Evolutionary conservation across 176 grass and related monocot species (phyloP).

Genomic region (Rhynchospora tenuis): DNA sequence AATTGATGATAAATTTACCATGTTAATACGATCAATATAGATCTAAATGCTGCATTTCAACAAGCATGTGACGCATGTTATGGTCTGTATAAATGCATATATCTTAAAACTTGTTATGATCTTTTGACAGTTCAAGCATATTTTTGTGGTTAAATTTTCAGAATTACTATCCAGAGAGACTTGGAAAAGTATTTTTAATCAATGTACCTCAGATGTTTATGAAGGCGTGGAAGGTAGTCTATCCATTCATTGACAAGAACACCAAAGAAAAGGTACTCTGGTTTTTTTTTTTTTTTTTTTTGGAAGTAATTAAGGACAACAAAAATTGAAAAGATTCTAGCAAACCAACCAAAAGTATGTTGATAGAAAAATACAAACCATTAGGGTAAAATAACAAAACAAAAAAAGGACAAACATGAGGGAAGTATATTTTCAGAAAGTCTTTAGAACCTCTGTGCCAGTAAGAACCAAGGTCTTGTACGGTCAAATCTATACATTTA

Average conservation of each 20-base stretch:
- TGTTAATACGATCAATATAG: not conserved
- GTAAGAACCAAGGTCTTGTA: too few species aligned
- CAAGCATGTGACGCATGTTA: not conserved
- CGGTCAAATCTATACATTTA: too few species aligned
- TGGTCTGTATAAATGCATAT: not conserved
- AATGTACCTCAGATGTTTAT: slow-evolving; percentile 75
- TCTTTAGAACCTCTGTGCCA: too few species aligned
- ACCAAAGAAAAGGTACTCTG: slow-evolving; percentile 54
- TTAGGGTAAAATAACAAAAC: not conserved
- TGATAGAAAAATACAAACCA: not conserved
- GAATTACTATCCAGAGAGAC: slow-evolving; percentile 73
- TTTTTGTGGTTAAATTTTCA: slow-evolving; percentile 15
- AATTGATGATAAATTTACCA: not conserved
- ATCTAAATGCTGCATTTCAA: not conserved
- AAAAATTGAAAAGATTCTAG: not conserved
- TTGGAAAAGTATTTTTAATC: slow-evolving; percentile 57
- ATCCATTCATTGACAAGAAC: slow-evolving; percentile 63
- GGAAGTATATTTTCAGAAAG: not conserved
- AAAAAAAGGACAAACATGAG: too few species aligned
- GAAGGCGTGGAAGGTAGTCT: slow-evolving; percentile 85
- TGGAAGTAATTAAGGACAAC: not conserved
- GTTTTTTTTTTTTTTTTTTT: not conserved
- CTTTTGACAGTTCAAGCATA: not conserved
- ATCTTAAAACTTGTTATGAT: not conserved
- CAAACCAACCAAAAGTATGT: not conserved